These are phyloP conservation scores for Spathaspora sp. DNA, from an alignment of 1,139 yeast species.

Conservation along the genomic window DNA sequence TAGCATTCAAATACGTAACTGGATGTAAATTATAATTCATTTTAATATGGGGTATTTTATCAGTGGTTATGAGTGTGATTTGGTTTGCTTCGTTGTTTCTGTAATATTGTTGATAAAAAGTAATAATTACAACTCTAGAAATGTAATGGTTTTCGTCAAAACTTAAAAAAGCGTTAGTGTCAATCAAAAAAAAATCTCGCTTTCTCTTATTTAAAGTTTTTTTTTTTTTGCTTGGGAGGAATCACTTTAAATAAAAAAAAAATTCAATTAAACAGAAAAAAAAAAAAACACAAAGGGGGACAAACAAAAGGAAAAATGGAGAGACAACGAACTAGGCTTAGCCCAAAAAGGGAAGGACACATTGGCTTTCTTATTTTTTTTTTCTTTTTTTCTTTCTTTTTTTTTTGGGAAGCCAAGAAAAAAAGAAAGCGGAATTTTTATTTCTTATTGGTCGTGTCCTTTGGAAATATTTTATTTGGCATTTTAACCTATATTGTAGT, in stretches of 20 bases:
- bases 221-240: conserved; percentile 6
- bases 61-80: not conserved
- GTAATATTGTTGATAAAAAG: not conserved
- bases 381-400: not conserved
- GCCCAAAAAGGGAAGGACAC: not conserved
- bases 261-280: not conserved
- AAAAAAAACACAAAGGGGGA: not conserved
- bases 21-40: conserved; percentile 50
- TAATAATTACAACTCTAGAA: not conserved
- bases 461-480: not conserved
- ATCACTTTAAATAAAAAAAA: conserved; percentile 1
- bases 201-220: not conserved
- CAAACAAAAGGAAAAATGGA: not conserved
- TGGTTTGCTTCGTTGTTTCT: not conserved
- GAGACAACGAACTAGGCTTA: not conserved
- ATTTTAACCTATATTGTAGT: not conserved
- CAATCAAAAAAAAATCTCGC: not conserved
- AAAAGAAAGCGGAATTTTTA: not conserved
- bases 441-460: not conserved
- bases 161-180: not conserved
- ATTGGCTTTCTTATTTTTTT: not conserved
- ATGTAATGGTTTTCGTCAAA: not conserved
- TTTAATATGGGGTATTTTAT: not conserved
- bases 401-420: conserved; percentile 1
- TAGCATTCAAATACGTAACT: conserved; percentile 44